Evolutionary conservation across 257 asterid species (phyloP).

Genomic region (Coffea eugenioides): DNA sequence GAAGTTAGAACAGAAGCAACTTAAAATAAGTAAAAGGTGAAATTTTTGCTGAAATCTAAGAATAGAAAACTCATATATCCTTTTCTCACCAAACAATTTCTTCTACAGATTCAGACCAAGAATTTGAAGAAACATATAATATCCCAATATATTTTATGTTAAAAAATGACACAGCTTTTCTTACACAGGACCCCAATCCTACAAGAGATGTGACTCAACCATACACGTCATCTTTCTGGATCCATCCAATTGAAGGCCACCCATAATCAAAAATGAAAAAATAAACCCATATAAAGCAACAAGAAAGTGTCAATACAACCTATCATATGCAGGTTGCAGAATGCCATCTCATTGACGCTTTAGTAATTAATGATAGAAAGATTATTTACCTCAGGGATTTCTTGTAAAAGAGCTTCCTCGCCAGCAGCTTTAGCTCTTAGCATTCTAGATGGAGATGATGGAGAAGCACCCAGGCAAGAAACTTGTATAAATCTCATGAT

Average conservation of each 20-base stretch:
- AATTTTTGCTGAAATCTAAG: neutral
- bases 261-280: neutral
- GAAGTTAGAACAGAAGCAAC: neutral
- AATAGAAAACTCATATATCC: neutral
- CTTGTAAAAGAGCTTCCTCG: slow-evolving; percentile 74
- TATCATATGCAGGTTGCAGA: neutral
- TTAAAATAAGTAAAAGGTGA: neutral
- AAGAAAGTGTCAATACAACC: neutral
- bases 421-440: slow-evolving; percentile 93
- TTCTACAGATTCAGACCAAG: neutral
- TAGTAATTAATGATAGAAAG: neutral
- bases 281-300: neutral
- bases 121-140: neutral
- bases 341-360: neutral
- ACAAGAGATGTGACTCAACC: neutral
- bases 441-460: slow-evolving; percentile 72
- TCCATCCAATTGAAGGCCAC: neutral
- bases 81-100: neutral
- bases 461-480: slow-evolving; percentile 86
- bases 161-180: neutral
- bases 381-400: slow-evolving; percentile 68
- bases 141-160: neutral
- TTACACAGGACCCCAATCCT: neutral
- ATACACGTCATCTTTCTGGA: neutral
- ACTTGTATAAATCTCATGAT: slow-evolving; percentile 86